A percentile compares a stretch with the other conserved stretches of the same genome.
Conservation (phyloP, 23 red algal species). For the Gracilariopsis chorda region DNA sequence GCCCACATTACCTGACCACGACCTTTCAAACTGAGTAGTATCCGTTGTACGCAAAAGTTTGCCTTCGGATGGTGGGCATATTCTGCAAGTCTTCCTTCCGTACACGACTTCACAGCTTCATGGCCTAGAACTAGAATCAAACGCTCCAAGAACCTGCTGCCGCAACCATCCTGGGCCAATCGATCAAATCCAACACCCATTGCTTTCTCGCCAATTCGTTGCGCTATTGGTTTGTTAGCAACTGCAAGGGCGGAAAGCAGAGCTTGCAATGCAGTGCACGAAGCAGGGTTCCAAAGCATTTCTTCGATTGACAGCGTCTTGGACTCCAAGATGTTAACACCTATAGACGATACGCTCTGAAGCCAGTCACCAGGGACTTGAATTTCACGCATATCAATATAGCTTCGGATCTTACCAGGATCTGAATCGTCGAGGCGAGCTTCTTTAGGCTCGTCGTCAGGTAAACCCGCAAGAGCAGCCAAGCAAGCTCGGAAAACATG, state of each 20-base stretch:
- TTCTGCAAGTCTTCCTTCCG: slow-evolving; percentile 17
- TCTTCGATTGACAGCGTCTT: background rate
- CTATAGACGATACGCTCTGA: background rate
- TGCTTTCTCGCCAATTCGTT: slow-evolving; percentile 14
- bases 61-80: slow-evolving; percentile 22
- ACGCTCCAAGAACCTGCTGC: slow-evolving; percentile 50
- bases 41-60: slow-evolving; percentile 57
- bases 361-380: slow-evolving; percentile 41
- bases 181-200: background rate
- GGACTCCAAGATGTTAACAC: background rate
- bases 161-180: slow-evolving; percentile 20
- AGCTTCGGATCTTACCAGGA: slow-evolving; percentile 13
- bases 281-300: slow-evolving; percentile 25
- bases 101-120: background rate
- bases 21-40: slow-evolving; percentile 32
- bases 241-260: slow-evolving; percentile 38
- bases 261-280: slow-evolving; percentile 45
- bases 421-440: slow-evolving; percentile 51
- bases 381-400: slow-evolving; percentile 12
- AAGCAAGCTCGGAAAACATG: slow-evolving; percentile 56
- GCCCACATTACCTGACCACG: slow-evolving; percentile 47
- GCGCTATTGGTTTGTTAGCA: background rate
- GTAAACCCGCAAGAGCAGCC: slow-evolving; percentile 37
- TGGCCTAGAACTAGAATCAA: slow-evolving; percentile 32
- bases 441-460: slow-evolving; percentile 40